Base-by-base conservation (phyloP, 1,284 basidiomycete genomes). In the Testicularia cyperi region DNA sequence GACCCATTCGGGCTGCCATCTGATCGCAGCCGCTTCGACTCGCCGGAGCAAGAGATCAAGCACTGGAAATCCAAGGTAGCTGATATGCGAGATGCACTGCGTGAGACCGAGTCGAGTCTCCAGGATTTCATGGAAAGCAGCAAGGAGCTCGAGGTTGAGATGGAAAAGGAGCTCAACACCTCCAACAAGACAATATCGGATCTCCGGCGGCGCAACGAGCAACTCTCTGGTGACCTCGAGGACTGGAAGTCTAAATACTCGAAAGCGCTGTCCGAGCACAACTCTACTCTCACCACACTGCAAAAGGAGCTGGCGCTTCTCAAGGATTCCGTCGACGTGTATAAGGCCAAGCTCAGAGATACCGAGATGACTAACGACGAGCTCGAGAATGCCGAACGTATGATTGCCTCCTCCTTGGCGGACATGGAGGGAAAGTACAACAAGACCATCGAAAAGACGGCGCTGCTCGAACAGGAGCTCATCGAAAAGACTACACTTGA, bases 391-490 rank as follows among this genome's bases (percentile, higher is more conserved):
- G 72, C 73, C 1, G 73, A 75, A 41, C 52, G 81, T 18, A 91
- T 91, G 40, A 89, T 94, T 22, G 85, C 87, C 2, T 92, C 90
- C 24, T 92, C 89, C 64, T 80, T 97, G 47, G 86, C 87, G 1
- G 95, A 98, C 77, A 82, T 91, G 72, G 94, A 98, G 79, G 81
- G 83, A 57, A 90, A 87, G 75, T 96, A 97, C 79, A 86, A 91
- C 61, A 84, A 86, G 51, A 88, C 88, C 1, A 81, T 98, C 38
- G 95, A 99, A 78, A 90, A 96, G 79, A 97, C 96, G 78, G 96
- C 95, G 36, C 79, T 98, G 32, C 82, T 98, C 24, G 95, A 99
- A 77, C 90, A 97, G 67, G 95, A 99, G 75, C 80, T 98, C n/a
- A 80, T 96, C 31, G 87, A 88, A 77, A 94, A 92, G 78, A 87